phyloP scores from a whole-genome alignment of 345 rosid species.

The Turritis glabra region DNA sequence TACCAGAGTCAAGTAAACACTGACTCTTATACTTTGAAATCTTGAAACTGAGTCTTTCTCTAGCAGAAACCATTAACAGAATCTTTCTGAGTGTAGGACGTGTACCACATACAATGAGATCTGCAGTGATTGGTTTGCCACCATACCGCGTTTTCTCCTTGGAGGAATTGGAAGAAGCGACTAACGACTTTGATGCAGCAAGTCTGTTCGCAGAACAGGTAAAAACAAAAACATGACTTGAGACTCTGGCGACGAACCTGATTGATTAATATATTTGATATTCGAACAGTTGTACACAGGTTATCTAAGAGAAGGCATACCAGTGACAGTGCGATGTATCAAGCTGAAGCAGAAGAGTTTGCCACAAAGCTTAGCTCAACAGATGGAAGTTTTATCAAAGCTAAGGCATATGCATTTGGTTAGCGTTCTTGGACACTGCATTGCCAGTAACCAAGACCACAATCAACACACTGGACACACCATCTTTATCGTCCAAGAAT shows the following conservation, averaged over 20 bases:
- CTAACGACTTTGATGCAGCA: constrained; percentile 66
- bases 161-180: constrained; percentile 88
- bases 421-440: constrained; percentile 84
- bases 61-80: not conserved
- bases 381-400: constrained; percentile 79
- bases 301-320: constrained; percentile 60
- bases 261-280: constrained; percentile 9
- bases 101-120: constrained; percentile 83
- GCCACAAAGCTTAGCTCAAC: constrained; percentile 64
- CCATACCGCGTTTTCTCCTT: constrained; percentile 65
- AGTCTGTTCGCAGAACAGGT: constrained; percentile 61
- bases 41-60: constrained; percentile 4
- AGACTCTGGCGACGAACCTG: not conserved
- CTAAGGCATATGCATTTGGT: constrained; percentile 83
- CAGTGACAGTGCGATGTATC: constrained; percentile 63
- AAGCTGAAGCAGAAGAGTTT: constrained; percentile 69
- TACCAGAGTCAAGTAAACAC: constrained; percentile 59
- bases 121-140: constrained; percentile 79
- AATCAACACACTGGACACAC: constrained; percentile 50
- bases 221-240: constrained; percentile 10
- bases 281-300: constrained; percentile 69
- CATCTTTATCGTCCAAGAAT: constrained; percentile 69
- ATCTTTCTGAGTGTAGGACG: constrained; percentile 53
- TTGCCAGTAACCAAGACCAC: constrained; percentile 71
- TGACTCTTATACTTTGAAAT: constrained; percentile 3